These are phyloP conservation scores for Lolium multiflorum DNA, from an alignment of 176 grass and related monocot species.

Conservation along the genomic window DNA sequence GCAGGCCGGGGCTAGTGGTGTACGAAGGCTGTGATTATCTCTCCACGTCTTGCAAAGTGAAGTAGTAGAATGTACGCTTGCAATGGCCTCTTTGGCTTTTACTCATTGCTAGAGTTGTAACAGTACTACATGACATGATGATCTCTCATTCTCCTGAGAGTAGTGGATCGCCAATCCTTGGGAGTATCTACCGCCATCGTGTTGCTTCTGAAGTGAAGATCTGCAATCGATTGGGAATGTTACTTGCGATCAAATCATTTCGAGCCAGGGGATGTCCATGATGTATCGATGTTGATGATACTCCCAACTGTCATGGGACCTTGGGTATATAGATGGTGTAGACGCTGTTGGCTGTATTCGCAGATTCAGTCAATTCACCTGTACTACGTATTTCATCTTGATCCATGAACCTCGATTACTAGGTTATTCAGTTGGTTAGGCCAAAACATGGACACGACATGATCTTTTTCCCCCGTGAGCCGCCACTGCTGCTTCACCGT, in stretches of 20 bases:
- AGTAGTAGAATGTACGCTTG: slow-evolving; percentile 23
- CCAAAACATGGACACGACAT: too few species aligned
- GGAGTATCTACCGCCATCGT: background rate
- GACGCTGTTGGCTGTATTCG: background rate
- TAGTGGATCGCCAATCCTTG: background rate
- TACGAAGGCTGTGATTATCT: slow-evolving; percentile 75
- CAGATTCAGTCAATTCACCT: background rate
- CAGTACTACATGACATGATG: background rate
- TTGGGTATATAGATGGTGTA: background rate
- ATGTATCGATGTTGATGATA: background rate
- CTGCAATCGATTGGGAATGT: slow-evolving; percentile 39
- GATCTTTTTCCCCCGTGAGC: background rate
- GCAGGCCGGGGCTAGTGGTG: slow-evolving; percentile 59
- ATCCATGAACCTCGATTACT: background rate
- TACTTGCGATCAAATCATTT: slow-evolving; percentile 35
- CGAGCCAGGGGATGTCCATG: slow-evolving; percentile 28
- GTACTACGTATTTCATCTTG: background rate
- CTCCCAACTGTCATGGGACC: background rate
- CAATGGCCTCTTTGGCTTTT: background rate
- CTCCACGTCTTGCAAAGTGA: slow-evolving; percentile 72
- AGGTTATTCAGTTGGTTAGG: background rate
- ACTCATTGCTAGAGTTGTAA: slow-evolving; percentile 11
- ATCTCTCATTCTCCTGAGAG: background rate
- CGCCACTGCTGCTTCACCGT: background rate
- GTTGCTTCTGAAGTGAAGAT: slow-evolving; percentile 45